These are phyloP conservation scores for Aureobasidium sp. DNA, from an alignment of 2,329 filamentous ascomycete genomes.

Conservation along the genomic window DNA sequence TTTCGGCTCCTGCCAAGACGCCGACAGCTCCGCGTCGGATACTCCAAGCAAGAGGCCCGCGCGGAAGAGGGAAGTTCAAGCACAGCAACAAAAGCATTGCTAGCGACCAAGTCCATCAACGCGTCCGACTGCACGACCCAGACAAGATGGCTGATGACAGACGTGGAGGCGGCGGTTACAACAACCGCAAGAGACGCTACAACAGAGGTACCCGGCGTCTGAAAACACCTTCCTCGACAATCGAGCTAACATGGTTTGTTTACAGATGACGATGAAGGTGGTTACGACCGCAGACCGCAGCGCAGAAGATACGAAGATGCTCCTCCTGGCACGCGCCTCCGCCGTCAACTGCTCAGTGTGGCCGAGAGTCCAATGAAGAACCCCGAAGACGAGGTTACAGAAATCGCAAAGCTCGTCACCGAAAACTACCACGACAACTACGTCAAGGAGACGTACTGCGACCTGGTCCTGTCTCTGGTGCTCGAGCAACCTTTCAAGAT, in stretches of 20 bases:
- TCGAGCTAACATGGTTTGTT: conserved; percentile 7
- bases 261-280: conserved; percentile 66
- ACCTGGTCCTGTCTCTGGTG: conserved; percentile 67
- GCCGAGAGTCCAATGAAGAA: conserved; percentile 68
- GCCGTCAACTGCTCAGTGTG: conserved; percentile 69
- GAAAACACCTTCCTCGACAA: conserved; percentile 18
- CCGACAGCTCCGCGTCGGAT: not conserved
- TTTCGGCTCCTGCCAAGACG: not conserved
- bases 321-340: conserved; percentile 54
- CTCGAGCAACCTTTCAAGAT: conserved; percentile 94
- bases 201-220: conserved; percentile 51
- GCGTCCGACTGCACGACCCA: not conserved
- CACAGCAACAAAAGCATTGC: not conserved
- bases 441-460: conserved; percentile 62
- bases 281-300: conserved; percentile 64
- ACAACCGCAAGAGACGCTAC: conserved; percentile 68
- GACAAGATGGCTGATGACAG: conserved; percentile 26
- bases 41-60: not conserved
- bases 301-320: conserved; percentile 69
- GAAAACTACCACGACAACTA: conserved; percentile 84
- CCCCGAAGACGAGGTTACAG: conserved; percentile 69
- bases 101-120: not conserved
- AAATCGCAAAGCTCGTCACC: conserved; percentile 66
- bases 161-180: conserved; percentile 38
- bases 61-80: not conserved